Percentiles rank a stretch among this genome's conserved stretches.
phyloP scores from a whole-genome alignment of 345 rosid species.

The Leavenworthia alabamica region DNA sequence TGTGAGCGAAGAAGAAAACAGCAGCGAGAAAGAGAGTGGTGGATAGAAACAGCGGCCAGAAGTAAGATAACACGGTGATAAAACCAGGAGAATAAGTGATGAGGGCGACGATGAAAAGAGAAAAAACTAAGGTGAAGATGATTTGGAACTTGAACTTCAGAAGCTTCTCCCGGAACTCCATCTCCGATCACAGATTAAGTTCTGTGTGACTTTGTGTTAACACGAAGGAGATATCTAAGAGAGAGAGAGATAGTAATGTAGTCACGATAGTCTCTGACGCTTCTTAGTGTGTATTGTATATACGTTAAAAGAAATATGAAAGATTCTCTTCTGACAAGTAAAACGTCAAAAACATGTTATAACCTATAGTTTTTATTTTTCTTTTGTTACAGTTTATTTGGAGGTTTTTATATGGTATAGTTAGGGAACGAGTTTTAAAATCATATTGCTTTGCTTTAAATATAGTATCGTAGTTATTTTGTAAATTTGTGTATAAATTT shows the following conservation, averaged over 20 bases:
- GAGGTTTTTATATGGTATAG: not conserved
- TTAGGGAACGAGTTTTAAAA: not conserved
- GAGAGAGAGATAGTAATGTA: not conserved
- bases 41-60: constrained; percentile 89
- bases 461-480: not conserved
- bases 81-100: constrained; percentile 63
- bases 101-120: constrained; percentile 27
- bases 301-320: constrained; percentile 16
- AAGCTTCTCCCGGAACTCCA: constrained; percentile 65
- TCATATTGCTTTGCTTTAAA: not conserved
- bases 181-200: constrained; percentile 18
- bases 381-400: not conserved
- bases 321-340: constrained; percentile 28
- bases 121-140: constrained; percentile 29
- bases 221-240: not conserved
- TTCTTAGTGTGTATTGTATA: constrained; percentile 12
- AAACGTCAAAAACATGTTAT: constrained; percentile 15
- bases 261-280: constrained; percentile 8
- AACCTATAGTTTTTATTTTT: not conserved
- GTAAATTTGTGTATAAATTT: not conserved
- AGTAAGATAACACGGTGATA: constrained; percentile 62
- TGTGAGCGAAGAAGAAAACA: constrained; percentile 56
- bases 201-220: not conserved
- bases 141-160: constrained; percentile 55
- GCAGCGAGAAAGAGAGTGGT: constrained; percentile 76